Conservation (phyloP, 164 flowering plant genomes). For the Macadamia tetraphylla region DNA sequence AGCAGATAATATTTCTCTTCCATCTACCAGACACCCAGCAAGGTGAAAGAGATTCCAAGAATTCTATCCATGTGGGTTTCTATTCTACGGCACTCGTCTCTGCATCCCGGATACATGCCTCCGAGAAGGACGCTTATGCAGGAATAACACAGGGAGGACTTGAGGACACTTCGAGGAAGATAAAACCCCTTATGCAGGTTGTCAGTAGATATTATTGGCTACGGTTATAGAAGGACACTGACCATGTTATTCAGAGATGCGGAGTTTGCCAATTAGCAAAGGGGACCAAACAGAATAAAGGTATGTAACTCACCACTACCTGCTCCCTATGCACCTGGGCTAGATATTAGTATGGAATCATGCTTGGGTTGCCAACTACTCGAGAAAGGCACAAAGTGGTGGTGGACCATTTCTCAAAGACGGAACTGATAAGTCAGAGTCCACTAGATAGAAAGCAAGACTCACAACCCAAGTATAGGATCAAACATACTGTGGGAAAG, state of each 20-base stretch:
- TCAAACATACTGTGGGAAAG: no score
- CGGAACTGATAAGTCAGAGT: no score
- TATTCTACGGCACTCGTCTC: not conserved
- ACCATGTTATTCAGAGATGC: not conserved
- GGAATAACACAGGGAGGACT: not conserved
- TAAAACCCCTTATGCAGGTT: not conserved
- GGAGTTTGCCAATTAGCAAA: constrained; percentile 12
- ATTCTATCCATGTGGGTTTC: not conserved
- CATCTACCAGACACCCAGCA: not conserved
- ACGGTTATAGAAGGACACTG: constrained; percentile 5
- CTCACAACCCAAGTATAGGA: no score
- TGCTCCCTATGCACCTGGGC: constrained; percentile 4
- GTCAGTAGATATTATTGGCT: constrained; percentile 9
- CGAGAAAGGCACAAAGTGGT: no score
- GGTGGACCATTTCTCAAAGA: no score
- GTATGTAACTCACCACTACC: constrained; percentile 13
- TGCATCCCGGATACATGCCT: not conserved
- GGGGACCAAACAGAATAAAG: not conserved
- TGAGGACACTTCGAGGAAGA: not conserved
- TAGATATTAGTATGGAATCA: constrained; percentile 13
- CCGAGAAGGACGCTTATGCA: not conserved
- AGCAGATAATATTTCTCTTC: not conserved
- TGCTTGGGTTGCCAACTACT: not conserved
- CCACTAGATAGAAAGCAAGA: no score
- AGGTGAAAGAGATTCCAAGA: not conserved